Evolutionary conservation across 169 alveolate species (phyloP), one percentile per base, ranked within the genome.

Genomic region (Neospora caninum): DNA sequence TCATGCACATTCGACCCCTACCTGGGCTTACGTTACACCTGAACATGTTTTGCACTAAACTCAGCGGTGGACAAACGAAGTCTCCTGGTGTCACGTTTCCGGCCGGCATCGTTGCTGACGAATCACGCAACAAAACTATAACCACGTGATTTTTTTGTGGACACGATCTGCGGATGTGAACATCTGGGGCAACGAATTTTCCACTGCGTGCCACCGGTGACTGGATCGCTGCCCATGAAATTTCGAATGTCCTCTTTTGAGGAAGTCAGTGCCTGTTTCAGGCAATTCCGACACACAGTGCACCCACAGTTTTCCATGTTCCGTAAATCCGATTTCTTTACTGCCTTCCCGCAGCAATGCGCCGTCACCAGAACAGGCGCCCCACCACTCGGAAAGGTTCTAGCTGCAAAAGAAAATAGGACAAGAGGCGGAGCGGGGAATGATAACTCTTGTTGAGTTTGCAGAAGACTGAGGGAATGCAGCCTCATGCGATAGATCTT

Each of bases 301-400:
- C 89, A 82, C 31, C 69, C 54, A n/a, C 89, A 82, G 36, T 43
- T 82, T n/a, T 82, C 67, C 89, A 82, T 36, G 22, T 0, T 22
- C 41, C 89, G 54, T 36, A 82, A n/a, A 42, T 82, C 89, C 41
- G 69, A 13, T 6, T 82, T 82, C 89, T 39, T 43, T 39, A 42
- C 67, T 29, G 22, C 10, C 69, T 43, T 39, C n/a, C 89, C 89
- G 67, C 89, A 82, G 89, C 89, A 82, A 64, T 41, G 89, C 36
- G 89, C 69, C 36, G 89, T 82, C 38, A 82, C 89, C 67, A 82
- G 27, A 34, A 78, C 87, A 31, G 87, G 87, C 18, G 87, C 87
- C 31, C 43, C 87, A 20, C 43, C 87, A 22, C 45, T 39, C 29
- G 87, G 87, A 78, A 78, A 78, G 41, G 42, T 22, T 34, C 87